Conservation (phyloP, 169 alveolate species). For the Plasmodium gonderi region DNA sequence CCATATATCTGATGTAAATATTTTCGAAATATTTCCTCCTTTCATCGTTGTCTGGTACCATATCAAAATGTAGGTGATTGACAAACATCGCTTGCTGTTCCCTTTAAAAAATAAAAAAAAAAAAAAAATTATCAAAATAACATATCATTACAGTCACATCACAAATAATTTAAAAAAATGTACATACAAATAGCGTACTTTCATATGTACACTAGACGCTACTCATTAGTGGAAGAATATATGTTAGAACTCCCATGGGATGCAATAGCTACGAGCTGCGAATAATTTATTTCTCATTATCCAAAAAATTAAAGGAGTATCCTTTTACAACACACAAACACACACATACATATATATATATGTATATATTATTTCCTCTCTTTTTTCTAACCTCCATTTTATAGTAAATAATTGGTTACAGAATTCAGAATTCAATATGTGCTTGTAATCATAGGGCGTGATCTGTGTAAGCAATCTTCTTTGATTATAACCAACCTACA, state of each 20-base stretch:
- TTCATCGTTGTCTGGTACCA: slow-evolving; percentile 67
- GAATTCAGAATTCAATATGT: slow-evolving; percentile 25
- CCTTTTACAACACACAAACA: not conserved
- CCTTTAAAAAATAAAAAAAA: not conserved
- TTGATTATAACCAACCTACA: slow-evolving; percentile 69
- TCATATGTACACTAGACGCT: no score
- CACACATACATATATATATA: not conserved
- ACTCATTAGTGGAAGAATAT: no score
- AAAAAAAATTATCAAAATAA: not conserved
- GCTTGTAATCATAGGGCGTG: slow-evolving; percentile 64
- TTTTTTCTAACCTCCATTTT: slow-evolving; percentile 44
- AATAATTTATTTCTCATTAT: no score
- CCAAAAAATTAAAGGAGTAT: no score
- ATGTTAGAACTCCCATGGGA: no score
- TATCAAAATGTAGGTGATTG: slow-evolving; percentile 49
- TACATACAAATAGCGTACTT: not conserved
- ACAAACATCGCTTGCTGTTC: slow-evolving; percentile 40
- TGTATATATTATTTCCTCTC: not conserved
- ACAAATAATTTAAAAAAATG: not conserved
- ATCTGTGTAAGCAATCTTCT: slow-evolving; percentile 55
- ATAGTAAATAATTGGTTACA: slow-evolving; percentile 47
- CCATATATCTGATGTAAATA: slow-evolving; percentile 56
- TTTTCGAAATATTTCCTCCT: slow-evolving; percentile 36
- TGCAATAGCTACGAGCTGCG: no score
- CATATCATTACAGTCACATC: not conserved